Evolutionary conservation across 1,139 yeast species (phyloP).

Genomic region (Hyphopichia khmerensis): DNA sequence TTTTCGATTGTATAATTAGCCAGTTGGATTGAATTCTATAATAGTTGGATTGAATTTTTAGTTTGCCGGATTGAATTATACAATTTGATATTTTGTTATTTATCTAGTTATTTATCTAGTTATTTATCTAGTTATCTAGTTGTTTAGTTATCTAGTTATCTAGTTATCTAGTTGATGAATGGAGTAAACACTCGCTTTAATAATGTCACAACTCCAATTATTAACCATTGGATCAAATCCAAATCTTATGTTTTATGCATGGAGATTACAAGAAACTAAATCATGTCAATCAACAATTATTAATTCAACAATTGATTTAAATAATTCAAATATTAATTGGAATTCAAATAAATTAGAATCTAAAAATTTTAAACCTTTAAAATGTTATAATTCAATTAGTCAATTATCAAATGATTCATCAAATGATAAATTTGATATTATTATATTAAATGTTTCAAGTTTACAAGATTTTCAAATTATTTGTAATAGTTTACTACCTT

Average conservation of each 20-base stretch:
- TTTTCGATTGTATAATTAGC: too few relatives aligned
- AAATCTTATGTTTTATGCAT: constrained; percentile 49
- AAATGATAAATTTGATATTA: constrained; percentile 32
- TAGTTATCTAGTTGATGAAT: too few relatives aligned
- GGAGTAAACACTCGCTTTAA: too few relatives aligned
- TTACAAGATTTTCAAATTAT: constrained; percentile 42
- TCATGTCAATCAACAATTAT: constrained; percentile 39
- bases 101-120: too few relatives aligned
- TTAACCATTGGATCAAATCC: constrained; percentile 48
- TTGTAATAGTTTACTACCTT: constrained; percentile 26
- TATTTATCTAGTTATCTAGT: too few relatives aligned
- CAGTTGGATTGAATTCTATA: too few relatives aligned
- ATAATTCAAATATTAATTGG: constrained; percentile 10
- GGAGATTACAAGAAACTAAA: constrained; percentile 44
- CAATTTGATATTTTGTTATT: too few relatives aligned
- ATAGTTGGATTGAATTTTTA: too few relatives aligned
- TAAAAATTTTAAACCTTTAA: constrained; percentile 20
- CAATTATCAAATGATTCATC: constrained; percentile 16
- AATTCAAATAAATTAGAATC: constrained; percentile 16
- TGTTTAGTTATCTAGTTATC: too few relatives aligned
- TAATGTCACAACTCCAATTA: constrained; percentile 22
- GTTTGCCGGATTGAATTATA: too few relatives aligned
- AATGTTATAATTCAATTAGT: constrained; percentile 14
- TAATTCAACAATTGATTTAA: constrained; percentile 9
- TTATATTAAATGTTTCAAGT: constrained; percentile 35